These are phyloP conservation scores for Sequoiadendron giganteum DNA, from an alignment of 75 land plant genomes.

Conservation along the genomic window DNA sequence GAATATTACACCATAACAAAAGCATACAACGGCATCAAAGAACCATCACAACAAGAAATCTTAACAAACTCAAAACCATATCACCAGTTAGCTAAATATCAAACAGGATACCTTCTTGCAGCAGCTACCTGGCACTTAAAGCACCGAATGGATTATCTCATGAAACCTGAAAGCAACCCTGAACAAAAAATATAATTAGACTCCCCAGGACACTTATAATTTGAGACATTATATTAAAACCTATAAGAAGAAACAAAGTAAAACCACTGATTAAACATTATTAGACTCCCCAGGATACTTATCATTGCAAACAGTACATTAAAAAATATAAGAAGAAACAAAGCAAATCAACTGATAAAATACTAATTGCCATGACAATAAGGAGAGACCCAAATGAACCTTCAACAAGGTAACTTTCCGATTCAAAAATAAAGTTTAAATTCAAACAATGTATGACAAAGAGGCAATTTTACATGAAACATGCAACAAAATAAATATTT, in stretches of 20 bases:
- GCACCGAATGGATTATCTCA: conserved; percentile 53
- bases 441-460: background rate
- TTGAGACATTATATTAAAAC: conserved; percentile 6
- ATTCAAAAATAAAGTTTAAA: background rate
- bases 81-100: conserved; percentile 1
- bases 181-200: conserved; percentile 82
- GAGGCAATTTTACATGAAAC: background rate
- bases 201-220: conserved; percentile 23
- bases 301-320: conserved; percentile 3
- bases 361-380: conserved; percentile 4
- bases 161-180: conserved; percentile 76
- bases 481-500: background rate
- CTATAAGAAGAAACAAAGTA: background rate
- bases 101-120: conserved; percentile 85
- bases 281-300: conserved; percentile 57
- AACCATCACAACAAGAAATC: background rate
- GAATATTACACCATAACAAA: background rate
- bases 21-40: background rate
- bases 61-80: background rate
- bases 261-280: conserved; percentile 1
- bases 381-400: background rate
- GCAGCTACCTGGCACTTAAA: conserved; percentile 66
- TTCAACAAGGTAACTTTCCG: background rate
- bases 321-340: background rate
- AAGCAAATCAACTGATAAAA: background rate